phyloP scores from a whole-genome alignment of 345 rosid species.

The Eucalyptus shirleyi region DNA sequence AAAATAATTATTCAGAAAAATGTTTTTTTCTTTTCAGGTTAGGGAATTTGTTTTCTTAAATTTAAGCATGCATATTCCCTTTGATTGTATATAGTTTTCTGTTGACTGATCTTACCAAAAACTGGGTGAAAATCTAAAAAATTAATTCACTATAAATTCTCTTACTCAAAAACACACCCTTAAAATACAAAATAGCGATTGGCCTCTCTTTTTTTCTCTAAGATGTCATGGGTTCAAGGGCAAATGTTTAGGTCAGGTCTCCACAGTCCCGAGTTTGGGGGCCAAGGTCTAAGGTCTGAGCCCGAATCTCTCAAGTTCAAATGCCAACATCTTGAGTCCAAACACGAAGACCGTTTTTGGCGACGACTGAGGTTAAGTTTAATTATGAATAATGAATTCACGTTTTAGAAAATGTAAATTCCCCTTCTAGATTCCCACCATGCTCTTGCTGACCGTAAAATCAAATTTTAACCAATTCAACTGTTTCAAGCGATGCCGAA shows the following conservation, averaged over 20 bases:
- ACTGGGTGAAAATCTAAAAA: fast-evolving
- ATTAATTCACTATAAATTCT: background rate
- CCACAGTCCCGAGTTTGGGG: background rate
- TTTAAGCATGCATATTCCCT: background rate
- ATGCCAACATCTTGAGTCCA: background rate
- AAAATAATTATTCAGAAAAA: background rate
- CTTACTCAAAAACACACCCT: background rate
- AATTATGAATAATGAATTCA: background rate
- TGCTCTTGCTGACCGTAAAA: background rate
- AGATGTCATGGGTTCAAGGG: background rate
- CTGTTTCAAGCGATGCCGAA: background rate
- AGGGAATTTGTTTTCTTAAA: background rate
- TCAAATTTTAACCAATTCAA: background rate
- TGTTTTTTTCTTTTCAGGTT: background rate
- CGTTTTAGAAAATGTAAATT: background rate
- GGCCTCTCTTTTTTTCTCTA: background rate
- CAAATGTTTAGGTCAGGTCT: background rate
- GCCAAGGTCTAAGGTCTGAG: background rate
- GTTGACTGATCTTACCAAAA: background rate
- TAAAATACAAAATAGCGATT: background rate
- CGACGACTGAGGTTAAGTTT: background rate
- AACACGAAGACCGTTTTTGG: background rate
- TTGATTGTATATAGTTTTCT: background rate
- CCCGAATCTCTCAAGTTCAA: background rate
- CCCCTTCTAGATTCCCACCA: background rate